phyloP scores from a whole-genome alignment of 2,329 filamentous ascomycete genomes.

The Keithomyces neogunnii region DNA sequence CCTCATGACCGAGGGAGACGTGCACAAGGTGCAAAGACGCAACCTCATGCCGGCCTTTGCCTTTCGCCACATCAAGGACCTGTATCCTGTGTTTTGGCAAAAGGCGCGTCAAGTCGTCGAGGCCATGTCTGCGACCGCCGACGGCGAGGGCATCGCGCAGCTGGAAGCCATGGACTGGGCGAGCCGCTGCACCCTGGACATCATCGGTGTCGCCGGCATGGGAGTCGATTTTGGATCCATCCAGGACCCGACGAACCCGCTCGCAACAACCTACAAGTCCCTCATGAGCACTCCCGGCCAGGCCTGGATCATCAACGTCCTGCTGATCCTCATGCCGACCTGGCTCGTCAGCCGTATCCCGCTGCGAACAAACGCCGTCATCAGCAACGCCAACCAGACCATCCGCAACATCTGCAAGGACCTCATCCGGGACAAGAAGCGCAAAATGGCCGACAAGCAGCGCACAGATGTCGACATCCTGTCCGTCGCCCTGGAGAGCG shows the following conservation, averaged over 20 bases:
- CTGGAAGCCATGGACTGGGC: slow-evolving; percentile 56
- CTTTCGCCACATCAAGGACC: slow-evolving; percentile 76
- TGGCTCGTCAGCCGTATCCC: slow-evolving; percentile 58
- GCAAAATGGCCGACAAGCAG: slow-evolving; percentile 35
- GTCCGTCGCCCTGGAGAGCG: slow-evolving; percentile 68
- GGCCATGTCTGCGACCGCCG: slow-evolving; percentile 41
- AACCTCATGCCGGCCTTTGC: slow-evolving; percentile 74
- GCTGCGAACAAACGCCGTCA: slow-evolving; percentile 58
- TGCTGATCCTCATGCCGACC: slow-evolving; percentile 54
- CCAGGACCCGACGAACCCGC: slow-evolving; percentile 46
- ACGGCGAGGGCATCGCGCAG: slow-evolving; percentile 26
- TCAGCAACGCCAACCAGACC: slow-evolving; percentile 44
- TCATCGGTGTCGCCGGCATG: slow-evolving; percentile 65
- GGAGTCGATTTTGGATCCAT: slow-evolving; percentile 64
- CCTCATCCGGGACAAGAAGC: slow-evolving; percentile 63
- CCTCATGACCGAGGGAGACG: slow-evolving; percentile 80
- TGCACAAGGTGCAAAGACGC: slow-evolving; percentile 75
- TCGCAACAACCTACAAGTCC: slow-evolving; percentile 48
- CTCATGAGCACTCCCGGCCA: slow-evolving; percentile 45
- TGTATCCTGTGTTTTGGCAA: slow-evolving; percentile 77
- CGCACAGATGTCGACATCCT: slow-evolving; percentile 62
- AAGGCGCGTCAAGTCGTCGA: slow-evolving; percentile 63
- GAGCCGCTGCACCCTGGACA: slow-evolving; percentile 62
- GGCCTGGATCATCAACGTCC: slow-evolving; percentile 46
- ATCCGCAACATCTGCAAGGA: slow-evolving; percentile 60